Evolutionary conservation across 1,284 basidiomycete genomes (phyloP).

Genomic region (Fomes fomentarius): DNA sequence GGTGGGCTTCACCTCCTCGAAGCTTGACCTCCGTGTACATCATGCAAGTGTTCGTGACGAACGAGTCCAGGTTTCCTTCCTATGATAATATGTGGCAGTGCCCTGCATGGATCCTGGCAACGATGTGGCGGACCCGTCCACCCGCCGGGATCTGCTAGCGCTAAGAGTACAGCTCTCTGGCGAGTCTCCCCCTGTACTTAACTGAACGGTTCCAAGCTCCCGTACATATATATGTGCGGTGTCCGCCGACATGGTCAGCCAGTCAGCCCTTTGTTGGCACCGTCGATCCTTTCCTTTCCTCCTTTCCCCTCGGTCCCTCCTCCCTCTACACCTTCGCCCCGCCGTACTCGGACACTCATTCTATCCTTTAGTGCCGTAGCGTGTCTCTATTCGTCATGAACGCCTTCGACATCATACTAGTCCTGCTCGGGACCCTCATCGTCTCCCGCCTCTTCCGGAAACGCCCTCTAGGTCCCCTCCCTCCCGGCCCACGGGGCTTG

Average conservation of each 20-base stretch:
- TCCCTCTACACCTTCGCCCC: conserved; percentile 17
- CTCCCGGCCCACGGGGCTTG: conserved; percentile 25
- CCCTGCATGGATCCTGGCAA: neutral
- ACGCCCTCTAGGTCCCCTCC: conserved; percentile 9
- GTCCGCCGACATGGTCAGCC: neutral
- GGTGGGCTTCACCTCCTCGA: too few relatives aligned
- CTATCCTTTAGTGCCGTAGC: neutral
- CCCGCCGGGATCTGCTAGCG: too few relatives aligned
- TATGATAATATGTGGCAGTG: neutral
- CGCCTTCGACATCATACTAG: neutral
- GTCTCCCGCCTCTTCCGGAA: conserved; percentile 30
- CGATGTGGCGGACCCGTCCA: too few relatives aligned
- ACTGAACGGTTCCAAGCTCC: too few relatives aligned
- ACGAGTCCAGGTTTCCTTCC: too few relatives aligned
- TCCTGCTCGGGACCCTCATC: conserved; percentile 9
- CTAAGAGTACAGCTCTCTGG: too few relatives aligned
- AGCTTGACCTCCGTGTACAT: too few relatives aligned
- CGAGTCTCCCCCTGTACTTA: too few relatives aligned
- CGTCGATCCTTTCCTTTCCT: neutral
- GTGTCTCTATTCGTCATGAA: neutral
- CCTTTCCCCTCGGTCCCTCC: neutral
- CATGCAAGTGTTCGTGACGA: too few relatives aligned
- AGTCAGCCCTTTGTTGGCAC: neutral
- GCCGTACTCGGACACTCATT: neutral
- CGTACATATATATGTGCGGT: neutral